Base-by-base conservation (phyloP, 176 grass and related monocot genomes). In the Avena eriantha region DNA sequence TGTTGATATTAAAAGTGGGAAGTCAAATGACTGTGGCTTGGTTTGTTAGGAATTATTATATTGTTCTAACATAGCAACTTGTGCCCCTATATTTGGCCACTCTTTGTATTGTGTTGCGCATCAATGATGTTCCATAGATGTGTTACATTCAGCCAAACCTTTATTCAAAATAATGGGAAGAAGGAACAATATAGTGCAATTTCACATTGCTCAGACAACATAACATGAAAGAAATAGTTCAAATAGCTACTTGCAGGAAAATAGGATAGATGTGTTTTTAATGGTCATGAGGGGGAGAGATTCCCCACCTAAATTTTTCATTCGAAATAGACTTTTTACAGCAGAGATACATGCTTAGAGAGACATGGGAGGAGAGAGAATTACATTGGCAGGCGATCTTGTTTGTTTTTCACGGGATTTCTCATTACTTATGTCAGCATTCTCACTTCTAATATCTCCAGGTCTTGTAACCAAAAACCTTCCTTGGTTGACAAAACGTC, bases 41-140 rank as follows among this genome's bases (percentile, higher is more conserved):
- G 82, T 85, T 88, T 91, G 82, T n/a, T 88, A 91, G 86, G 41
- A 85, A 64, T 73, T 81, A 77, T 72, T 56, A 59, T 80, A 71
- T 74, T 85, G 86, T 48, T 81, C 82, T 82, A 77, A 77, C 80
- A 81, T 21, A 76, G 48, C 69, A 34, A 71, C 66, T 58, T 75
- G 56, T 79, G 69, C 34, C 41, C 19, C 41, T 64, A 64, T 90
- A 60, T 79, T 51, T 82, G 53, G 45, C 36, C 19, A n/a, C 14
- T 12, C 51, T 26, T 26, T 82, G 31, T 77, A 75, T 82, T 78
- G 49, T 90, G 63, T 51, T 78, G 60, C 63, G 63, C 35, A 31
- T 15, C 41, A 22, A 15, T 45, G 63, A 71, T 90, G n/a, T 33
- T 82, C 67, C 43, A 71, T 10, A 33, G 47, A 69, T 69, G 34